These are phyloP conservation scores for Pichia sp. DNA, from an alignment of 1,139 yeast species.

Conservation along the genomic window DNA sequence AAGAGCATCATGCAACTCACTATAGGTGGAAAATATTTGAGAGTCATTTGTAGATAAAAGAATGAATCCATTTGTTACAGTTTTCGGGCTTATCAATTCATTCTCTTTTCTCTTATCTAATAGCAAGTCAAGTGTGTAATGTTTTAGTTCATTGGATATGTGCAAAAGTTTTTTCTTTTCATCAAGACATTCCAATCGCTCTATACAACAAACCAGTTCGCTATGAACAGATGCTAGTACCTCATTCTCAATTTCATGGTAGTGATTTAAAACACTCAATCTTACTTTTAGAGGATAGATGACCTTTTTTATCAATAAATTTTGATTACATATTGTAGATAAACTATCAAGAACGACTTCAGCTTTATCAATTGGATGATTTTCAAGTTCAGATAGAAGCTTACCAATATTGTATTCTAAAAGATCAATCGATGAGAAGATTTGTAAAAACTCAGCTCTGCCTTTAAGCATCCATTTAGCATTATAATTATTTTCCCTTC, in stretches of 20 bases:
- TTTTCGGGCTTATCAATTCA: constrained; percentile 29
- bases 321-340: constrained; percentile 34
- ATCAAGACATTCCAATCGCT: constrained; percentile 28
- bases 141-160: constrained; percentile 14
- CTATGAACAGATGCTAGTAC: constrained; percentile 45
- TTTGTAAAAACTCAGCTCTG: constrained; percentile 34
- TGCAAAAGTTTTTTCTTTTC: constrained; percentile 30
- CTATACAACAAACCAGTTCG: constrained; percentile 43
- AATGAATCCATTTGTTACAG: constrained; percentile 5
- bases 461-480: constrained; percentile 43
- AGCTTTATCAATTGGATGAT: background rate
- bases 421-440: constrained; percentile 32
- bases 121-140: constrained; percentile 14
- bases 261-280: constrained; percentile 50
- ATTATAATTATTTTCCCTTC: constrained; percentile 3
- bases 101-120: constrained; percentile 29
- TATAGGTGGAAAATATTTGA: constrained; percentile 32
- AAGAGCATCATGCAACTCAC: constrained; percentile 30
- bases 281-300: constrained; percentile 35
- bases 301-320: constrained; percentile 36
- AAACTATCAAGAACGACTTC: constrained; percentile 37
- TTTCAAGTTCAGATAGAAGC: constrained; percentile 6
- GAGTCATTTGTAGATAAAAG: constrained; percentile 6
- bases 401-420: constrained; percentile 10
- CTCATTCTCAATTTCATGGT: constrained; percentile 46